Evolutionary conservation across 2,329 filamentous ascomycete genomes (phyloP), one percentile per base, ranked within the genome.

Genomic region (Colletotrichum navitas): DNA sequence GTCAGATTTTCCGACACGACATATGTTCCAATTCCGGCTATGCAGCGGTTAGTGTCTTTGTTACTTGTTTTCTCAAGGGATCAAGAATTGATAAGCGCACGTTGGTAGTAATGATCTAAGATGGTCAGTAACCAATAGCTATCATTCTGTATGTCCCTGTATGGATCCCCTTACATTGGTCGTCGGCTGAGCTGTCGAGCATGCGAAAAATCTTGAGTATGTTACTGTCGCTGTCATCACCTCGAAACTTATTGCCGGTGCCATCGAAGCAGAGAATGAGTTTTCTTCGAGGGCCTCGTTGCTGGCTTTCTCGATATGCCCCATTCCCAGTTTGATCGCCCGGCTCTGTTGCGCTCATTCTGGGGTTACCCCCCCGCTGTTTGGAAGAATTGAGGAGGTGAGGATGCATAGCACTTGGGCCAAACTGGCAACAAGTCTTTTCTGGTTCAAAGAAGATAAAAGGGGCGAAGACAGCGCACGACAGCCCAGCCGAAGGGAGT

Each of bases 1-100:
- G 87, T 87, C 54, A 92, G 82, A 11, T 86, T 88, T 14, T 83
- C 86, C 0, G 89, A 89, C 1, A 90, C 85, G 39, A 93, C 87
- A 75, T 94, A 94, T 0, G 92, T 94, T 18, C 92, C 92, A 74
- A 94, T 94, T 11, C 92, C 91, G 16, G 89, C 87, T 89, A 67
- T 4, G 34, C 16, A 12, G 16, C 52, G 10, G 51, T 73, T 21
- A 66, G 39, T 39, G 6, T 16, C 12, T 21, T 26, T 63, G 36
- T 26, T n/a, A 11, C n/a, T n/a, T 55, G 26, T 8, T n/a, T 21
- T 12, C 10, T 12, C 16, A 4, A 39, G 16, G 29, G 5, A 2
- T 26, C 21, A 29, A 2, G 11, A 14, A 8, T n/a, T n/a, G 10
- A 14, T 26, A 16, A 3, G 78, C 86, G 78, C 77, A 89, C 87